Evolutionary conservation across 2,329 filamentous ascomycete genomes (phyloP), one percentile per base, ranked within the genome.

Genomic region (Blastomyces gilchristii): DNA sequence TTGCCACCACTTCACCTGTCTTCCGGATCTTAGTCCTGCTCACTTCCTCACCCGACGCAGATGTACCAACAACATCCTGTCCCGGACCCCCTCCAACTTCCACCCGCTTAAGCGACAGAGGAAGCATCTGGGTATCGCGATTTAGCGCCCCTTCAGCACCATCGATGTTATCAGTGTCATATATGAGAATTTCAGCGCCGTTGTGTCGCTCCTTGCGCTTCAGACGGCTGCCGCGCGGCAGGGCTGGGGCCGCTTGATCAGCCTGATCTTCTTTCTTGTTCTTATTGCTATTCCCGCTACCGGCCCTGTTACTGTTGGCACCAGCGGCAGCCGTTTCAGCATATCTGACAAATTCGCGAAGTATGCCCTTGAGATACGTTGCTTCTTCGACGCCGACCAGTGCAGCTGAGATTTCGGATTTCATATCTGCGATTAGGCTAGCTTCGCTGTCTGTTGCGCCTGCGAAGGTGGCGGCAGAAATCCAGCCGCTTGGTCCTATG

Each of bases 1-100:
- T 84, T 73, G 83, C 79, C 66, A 86, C 81, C 50, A 90, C 79
- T 77, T 91, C 88, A 22, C 90, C 90, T 80, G 68, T 86, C 78
- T 82, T 90, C 62, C 76, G 73, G 43, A 81, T 72, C 68, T 81
- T 82, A 25, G 75, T 75, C 63, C 77, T 77, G 18, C 76, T 74
- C 14, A 79, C 71, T 18, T 74, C 73, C 47, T 71, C 69, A 50
- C 86, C 65, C 80, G 76, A 65, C 71, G 76, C 52, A 80, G 82
- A 80, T 2, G 81, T 80, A 31, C 41, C 43, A 49, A 25, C 28
- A 25, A 58, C 12, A 76, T 87, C 90, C 66, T 91, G 79, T 7
- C 67, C 75, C 75, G 28, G 72, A 3, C 18, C 31, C 9, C 31
- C 53, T 39, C 31, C 53, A 56, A 39, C 34, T 58, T 49, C 62